Evolutionary conservation across 192 early-diverging fungal species (phyloP), one percentile per base, ranked within the genome.

Genomic region (Umbelopsis sp.): DNA sequence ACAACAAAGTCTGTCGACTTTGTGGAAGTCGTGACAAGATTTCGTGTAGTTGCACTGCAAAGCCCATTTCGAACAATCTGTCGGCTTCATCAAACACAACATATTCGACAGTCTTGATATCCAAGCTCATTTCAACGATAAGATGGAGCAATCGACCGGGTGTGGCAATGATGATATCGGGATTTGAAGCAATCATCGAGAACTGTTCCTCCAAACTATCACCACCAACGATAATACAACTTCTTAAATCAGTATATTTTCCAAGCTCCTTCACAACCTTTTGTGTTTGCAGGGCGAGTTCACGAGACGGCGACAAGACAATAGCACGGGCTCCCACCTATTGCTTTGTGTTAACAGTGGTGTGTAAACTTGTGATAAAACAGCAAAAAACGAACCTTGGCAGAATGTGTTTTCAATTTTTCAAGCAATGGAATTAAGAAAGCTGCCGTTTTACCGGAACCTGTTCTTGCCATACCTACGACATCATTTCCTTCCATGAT

Each of bases 1-100:
- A 99, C 37, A 99, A 81, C 27, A 97, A 70, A 0, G 96, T 98
- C 75, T 99, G 97, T 37, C 97, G 88, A 52, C 83, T 82, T 23
- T 89, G 83, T 18, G 96, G 95, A 46, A 99, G 78, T 41, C 92
- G 85, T 66, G 85, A 84, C 70, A 97, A 78, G 74, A 99, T 93
- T 78, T 99, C 97, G 49, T 93, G 90, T 68, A 99, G 84, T 80
- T 99, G 97, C 23, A 94, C 92, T 5, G 93, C 91, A 73, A 99
- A 99, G 30, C 97, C 97, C 80, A 98, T 89, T 79, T 98, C 97
- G 78, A 98, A 98, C 61, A 98, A 83, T 15, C 97, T 88, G 87
- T 99, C 97, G n/a, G 97, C 97, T 76, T 99, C 97, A 77, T 99
- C 96, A 86, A 98, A 98, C 0, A 98, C 96, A 79, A 99, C 88